Base-by-base conservation (phyloP, 257 asterid genomes). In the Nicotiana sylvestris region DNA sequence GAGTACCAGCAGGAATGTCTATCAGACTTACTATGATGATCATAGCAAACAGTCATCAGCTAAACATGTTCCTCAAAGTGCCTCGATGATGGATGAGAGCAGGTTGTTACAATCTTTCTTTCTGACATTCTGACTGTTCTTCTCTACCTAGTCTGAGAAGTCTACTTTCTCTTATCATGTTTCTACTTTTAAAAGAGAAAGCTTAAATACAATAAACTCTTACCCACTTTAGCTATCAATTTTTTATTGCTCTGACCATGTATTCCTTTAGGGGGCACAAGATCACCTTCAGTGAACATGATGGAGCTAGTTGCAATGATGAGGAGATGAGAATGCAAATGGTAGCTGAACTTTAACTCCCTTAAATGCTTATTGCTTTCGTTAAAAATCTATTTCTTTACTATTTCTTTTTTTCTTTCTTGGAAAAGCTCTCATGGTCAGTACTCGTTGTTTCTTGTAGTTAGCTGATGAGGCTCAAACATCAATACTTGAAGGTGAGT, bases 401-500 rank as follows among this genome's bases (percentile, higher is more conserved):
- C 49, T 13, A 57, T 61, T 80, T 72, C 69, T 83, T 80, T 66
- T 58, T 21, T 76, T 43, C 46, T 81, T 65, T 67, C 81, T 51
- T 65, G 37, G 61, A 49, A 81, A 84, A 32, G 67, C 80, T 83
- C 58, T 74, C 5, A 74, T 81, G 6, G 13, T 32, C 30, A 4
- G 62, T 65, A 78, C 64, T 78, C 84, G 83, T 83, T 82, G 61
- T 29, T 82, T 53, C 32, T 9, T 87, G 86, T 92, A 96, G 99
- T 87, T 76, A 57, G 81, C 82, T 60, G 91, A 89, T 77, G 89
- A 78, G 32, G 74, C 89, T 78, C 90, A 70, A 72, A 82, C 79
- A 51, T 89, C 93, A 72, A 91, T 93, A 85, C 80, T 88, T 81
- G 95, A 89, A 77, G 97, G 98, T 96, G 87, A 91, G 97, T 89